phyloP scores from a whole-genome alignment of 179 eudicot species.

The Spergularia azorica region DNA sequence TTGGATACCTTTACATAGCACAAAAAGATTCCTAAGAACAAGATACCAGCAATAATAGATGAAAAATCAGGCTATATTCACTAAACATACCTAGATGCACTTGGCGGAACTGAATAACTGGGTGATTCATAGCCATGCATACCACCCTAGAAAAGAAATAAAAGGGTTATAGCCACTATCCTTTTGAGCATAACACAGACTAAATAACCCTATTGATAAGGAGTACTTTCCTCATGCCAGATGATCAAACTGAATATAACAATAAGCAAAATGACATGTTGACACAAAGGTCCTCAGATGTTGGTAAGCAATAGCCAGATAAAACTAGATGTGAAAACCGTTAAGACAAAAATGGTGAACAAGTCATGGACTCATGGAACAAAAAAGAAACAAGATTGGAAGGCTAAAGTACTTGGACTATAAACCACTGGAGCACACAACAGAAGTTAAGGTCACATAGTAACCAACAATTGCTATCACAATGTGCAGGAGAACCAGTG shows the following conservation, averaged over 20 bases:
- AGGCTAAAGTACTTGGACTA: not conserved
- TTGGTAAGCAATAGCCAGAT: not conserved
- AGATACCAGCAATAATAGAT: not conserved
- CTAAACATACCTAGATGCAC: slow-evolving; percentile 47
- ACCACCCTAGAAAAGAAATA: slow-evolving; percentile 40
- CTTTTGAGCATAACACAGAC: not conserved
- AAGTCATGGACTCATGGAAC: not conserved
- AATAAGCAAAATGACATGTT: not conserved
- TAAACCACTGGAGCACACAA: not conserved
- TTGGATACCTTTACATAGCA: slow-evolving; percentile 40
- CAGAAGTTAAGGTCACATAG: not conserved
- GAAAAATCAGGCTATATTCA: not conserved
- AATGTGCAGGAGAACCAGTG: not conserved
- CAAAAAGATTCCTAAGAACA: not conserved
- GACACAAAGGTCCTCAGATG: not conserved
- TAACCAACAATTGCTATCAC: not conserved
- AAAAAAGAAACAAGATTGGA: not conserved
- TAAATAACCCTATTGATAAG: not conserved
- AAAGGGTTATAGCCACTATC: slow-evolving; percentile 17
- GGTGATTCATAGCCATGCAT: slow-evolving; percentile 47
- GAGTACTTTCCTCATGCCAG: not conserved
- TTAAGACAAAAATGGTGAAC: not conserved
- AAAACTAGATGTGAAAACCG: not conserved
- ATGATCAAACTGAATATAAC: not conserved
- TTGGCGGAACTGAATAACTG: slow-evolving; percentile 54